Percentiles rank a stretch among this genome's conserved stretches.
phyloP scores from a whole-genome alignment of 1,284 basidiomycete genomes.

The Papiliotrema nemorosa region DNA sequence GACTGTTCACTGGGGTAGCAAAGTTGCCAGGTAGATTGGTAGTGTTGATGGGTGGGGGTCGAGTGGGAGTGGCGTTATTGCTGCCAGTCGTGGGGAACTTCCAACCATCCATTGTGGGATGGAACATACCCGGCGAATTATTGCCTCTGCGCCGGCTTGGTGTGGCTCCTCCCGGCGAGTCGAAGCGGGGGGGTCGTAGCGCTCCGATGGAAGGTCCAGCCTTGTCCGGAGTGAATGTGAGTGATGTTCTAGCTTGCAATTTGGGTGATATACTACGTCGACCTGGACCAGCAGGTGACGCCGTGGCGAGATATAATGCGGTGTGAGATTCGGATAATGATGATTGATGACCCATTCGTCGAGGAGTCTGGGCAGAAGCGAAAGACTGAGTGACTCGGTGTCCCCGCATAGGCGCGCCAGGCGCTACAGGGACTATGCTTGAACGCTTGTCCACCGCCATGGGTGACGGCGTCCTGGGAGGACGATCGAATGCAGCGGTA shows the following conservation, averaged over 20 bases:
- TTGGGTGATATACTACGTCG: slow-evolving; percentile 36
- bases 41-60: slow-evolving; percentile 11
- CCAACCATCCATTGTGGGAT: slow-evolving; percentile 40
- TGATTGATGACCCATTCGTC: slow-evolving; percentile 37
- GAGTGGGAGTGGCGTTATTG: slow-evolving; percentile 20
- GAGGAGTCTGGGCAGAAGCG: neutral
- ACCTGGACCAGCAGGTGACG: slow-evolving; percentile 29
- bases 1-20: slow-evolving; percentile 1
- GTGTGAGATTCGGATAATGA: slow-evolving; percentile 47
- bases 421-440: slow-evolving; percentile 12
- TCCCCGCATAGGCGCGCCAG: slow-evolving; percentile 27
- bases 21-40: slow-evolving; percentile 3
- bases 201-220: slow-evolving; percentile 32
- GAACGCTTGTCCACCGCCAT: slow-evolving; percentile 14
- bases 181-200: slow-evolving; percentile 13
- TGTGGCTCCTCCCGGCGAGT: slow-evolving; percentile 20
- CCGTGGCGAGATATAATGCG: slow-evolving; percentile 43
- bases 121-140: slow-evolving; percentile 25
- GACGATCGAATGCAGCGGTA: slow-evolving; percentile 28
- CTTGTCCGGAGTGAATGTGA: slow-evolving; percentile 35
- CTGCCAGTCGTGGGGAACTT: slow-evolving; percentile 28
- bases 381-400: slow-evolving; percentile 18
- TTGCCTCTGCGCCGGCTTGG: slow-evolving; percentile 21
- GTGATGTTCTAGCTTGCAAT: slow-evolving; percentile 26
- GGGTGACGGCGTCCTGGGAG: slow-evolving; percentile 36